Evolutionary conservation across 2,329 filamentous ascomycete species (phyloP), one percentile per base, ranked within the genome.

Genomic region (Emydomyces testavorans): DNA sequence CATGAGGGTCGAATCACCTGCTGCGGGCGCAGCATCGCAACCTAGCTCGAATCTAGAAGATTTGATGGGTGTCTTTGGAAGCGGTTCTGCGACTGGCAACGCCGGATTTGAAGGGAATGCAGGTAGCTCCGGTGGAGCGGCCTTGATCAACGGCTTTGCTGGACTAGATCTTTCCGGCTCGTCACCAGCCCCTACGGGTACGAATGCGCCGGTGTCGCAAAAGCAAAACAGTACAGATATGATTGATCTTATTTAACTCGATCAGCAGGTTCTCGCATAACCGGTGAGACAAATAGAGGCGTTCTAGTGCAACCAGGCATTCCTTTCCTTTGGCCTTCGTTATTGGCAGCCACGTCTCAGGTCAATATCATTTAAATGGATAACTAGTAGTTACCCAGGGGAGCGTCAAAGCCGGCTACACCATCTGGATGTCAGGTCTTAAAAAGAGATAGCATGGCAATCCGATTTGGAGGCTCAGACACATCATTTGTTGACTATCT

Each of bases 121-220:
- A 11, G 51, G 53, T 35, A 56, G 57, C 38, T 60, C 59, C 39
- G 58, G 62, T 51, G 68, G 60, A 51, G 57, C 66, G 55, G 76
- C 80, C 57, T 73, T 95, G 73, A 73, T 82, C 71, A 87, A 87
- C 60, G 89, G 89, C 0, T 93, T 98, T 61, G 85, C 81, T 23
- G 80, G 79, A 3, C 72, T 98, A 69, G 81, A 86, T 67, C 71
- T 98, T 60, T 77, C 80, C 39, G 79, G 77, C 34, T 60, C 60
- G 48, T 50, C 48, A 24, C 50, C 51, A 46, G 56, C 55, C 23
- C 51, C 59, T 40, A 53, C 64, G 29, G 53, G 56, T 29, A 43
- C 56, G 3, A 42, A 53, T 10, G 39, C 44, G 16, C 44, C 48
- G 13, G 24, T 26, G 4, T 21, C 43, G 18, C 53, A 55, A 35